Conservation (phyloP, 1,284 basidiomycete genomes). For the Papiliotrema laurentii region DNA sequence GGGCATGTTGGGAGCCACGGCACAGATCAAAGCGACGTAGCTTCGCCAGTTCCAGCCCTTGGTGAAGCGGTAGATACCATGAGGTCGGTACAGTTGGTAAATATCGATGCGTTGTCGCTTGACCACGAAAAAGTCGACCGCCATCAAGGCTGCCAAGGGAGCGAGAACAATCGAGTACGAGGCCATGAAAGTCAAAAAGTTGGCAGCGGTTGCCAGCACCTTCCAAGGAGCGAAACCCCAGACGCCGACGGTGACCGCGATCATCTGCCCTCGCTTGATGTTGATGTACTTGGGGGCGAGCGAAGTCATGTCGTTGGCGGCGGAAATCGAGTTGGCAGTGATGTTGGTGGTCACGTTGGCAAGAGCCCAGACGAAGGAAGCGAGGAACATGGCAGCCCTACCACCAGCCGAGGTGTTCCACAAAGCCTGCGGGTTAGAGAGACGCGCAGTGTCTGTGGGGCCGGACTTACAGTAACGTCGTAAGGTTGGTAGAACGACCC, state of each 20-base stretch:
- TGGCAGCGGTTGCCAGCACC: constrained; percentile 30
- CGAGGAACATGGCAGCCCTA: constrained; percentile 72
- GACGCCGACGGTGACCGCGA: constrained; percentile 67
- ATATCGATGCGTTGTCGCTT: constrained; percentile 31
- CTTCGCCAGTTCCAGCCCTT: constrained; percentile 65
- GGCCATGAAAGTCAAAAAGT: constrained; percentile 39
- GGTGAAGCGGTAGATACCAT: constrained; percentile 35
- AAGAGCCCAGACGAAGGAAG: constrained; percentile 61
- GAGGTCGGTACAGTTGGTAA: constrained; percentile 33
- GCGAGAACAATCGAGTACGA: constrained; percentile 42
- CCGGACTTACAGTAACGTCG: constrained; percentile 49
- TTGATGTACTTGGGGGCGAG: constrained; percentile 58
- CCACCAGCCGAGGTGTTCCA: constrained; percentile 58
- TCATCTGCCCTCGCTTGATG: constrained; percentile 66
- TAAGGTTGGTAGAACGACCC: constrained; percentile 31
- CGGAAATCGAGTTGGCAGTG: constrained; percentile 60
- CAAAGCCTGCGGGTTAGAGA: constrained; percentile 58
- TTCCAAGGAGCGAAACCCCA: constrained; percentile 52
- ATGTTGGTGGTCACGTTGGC: constrained; percentile 70
- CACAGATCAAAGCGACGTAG: constrained; percentile 52
- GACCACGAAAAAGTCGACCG: constrained; percentile 33
- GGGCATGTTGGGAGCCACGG: constrained; percentile 74
- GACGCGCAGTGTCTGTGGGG: constrained; percentile 48
- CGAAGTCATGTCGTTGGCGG: constrained; percentile 71
- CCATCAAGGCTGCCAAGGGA: constrained; percentile 37